Percentiles rank a stretch among this genome's conserved stretches.
Evolutionary conservation across 2,329 filamentous ascomycete genomes (phyloP).

Genomic region (Paracoccidioides lutzii): DNA sequence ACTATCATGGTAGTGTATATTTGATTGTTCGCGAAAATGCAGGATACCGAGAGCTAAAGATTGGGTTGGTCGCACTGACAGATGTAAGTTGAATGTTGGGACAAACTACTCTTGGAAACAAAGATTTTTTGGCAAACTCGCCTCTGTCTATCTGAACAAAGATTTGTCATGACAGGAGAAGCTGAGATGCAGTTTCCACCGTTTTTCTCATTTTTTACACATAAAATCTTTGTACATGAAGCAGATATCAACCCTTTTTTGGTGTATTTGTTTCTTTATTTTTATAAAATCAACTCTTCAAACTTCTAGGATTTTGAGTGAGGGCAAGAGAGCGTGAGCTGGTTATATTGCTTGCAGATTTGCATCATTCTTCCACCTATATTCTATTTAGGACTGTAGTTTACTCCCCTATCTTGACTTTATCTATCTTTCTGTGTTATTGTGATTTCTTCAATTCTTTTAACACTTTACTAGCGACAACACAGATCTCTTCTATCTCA

Average conservation of each 20-base stretch:
- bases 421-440: neutral
- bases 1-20: neutral
- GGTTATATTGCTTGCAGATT: neutral
- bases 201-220: neutral
- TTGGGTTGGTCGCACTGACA: neutral
- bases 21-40: neutral
- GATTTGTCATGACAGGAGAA: neutral
- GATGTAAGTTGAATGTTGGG: neutral
- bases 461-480: neutral
- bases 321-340: neutral
- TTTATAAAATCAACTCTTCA: neutral
- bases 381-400: neutral
- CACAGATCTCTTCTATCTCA: neutral
- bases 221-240: neutral
- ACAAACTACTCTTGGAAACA: conserved; percentile 2
- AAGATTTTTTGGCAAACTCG: conserved; percentile 1
- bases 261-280: neutral
- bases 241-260: neutral
- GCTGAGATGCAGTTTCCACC: neutral
- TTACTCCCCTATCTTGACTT: neutral
- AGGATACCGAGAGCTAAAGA: neutral
- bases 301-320: neutral
- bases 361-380: neutral
- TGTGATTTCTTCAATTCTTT: neutral
- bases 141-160: neutral